Evolutionary conservation across 495 filamentous ascomycete species (phyloP).

Genomic region (Aspergillus affinis): DNA sequence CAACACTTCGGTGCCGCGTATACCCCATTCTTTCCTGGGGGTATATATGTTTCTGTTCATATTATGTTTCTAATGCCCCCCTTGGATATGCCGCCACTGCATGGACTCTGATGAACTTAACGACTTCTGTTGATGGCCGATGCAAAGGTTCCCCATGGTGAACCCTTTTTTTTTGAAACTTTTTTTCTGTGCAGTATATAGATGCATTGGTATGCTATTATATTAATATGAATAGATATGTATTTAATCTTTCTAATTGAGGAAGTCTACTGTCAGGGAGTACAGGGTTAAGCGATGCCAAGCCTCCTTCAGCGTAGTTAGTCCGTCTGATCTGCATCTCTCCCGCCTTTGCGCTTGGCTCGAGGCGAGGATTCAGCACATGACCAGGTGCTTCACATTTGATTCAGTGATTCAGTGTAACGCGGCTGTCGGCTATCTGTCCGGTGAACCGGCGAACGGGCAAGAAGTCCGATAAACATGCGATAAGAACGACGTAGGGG

Average conservation of each 20-base stretch:
- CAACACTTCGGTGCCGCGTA: not conserved
- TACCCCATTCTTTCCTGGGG: not conserved
- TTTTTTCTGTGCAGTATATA: constrained; percentile 10
- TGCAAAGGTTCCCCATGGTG: constrained; percentile 8
- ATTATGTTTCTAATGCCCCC: constrained; percentile 17
- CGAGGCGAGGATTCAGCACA: too few species aligned
- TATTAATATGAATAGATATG: constrained; percentile 20
- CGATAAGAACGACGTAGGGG: not conserved
- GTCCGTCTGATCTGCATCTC: not conserved
- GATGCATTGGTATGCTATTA: constrained; percentile 12
- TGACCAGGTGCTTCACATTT: too few species aligned
- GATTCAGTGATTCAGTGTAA: too few species aligned
- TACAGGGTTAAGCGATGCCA: not conserved
- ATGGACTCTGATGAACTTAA: constrained; percentile 20
- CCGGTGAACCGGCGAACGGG: not conserved
- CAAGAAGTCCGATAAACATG: not conserved
- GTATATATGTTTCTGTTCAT: constrained; percentile 5
- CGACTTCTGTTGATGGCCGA: constrained; percentile 18
- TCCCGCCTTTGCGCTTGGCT: too few species aligned
- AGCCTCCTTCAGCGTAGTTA: not conserved
- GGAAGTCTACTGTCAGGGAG: too few species aligned
- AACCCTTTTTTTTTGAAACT: not conserved
- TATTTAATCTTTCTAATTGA: not conserved
- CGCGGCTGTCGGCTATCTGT: not conserved
- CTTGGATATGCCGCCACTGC: constrained; percentile 16